Percentiles rank a stretch among this genome's conserved stretches.
Conservation (phyloP, 345 rosid genomes). For the Populus pruinosa region DNA sequence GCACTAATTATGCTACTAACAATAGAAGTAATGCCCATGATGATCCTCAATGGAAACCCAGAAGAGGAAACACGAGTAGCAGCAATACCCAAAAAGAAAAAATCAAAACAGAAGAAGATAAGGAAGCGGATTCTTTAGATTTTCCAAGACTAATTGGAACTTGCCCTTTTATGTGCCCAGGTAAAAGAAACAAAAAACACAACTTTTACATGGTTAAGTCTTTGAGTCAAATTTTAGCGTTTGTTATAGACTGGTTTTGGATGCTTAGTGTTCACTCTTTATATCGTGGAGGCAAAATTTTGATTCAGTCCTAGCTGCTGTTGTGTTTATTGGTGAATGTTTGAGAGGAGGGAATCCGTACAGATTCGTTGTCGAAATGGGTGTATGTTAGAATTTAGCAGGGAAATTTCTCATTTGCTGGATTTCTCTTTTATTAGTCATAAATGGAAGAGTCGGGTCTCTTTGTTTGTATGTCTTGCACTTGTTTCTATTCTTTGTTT, state of each 20-base stretch:
- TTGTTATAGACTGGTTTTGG: too few species aligned
- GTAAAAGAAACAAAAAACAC: constrained; percentile 23
- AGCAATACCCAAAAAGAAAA: neutral
- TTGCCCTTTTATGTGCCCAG: constrained; percentile 89
- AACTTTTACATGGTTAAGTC: neutral
- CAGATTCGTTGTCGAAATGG: too few species aligned
- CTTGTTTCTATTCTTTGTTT: neutral
- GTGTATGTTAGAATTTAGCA: too few species aligned
- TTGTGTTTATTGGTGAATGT: too few species aligned
- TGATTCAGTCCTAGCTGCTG: too few species aligned
- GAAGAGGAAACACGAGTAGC: neutral
- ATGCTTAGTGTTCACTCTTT: too few species aligned
- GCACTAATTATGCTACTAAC: neutral
- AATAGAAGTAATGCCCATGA: neutral
- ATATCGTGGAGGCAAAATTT: too few species aligned
- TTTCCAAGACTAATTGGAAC: constrained; percentile 49
- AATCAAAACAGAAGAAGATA: neutral
- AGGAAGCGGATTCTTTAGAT: constrained; percentile 1
- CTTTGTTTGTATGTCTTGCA: neutral
- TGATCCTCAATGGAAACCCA: neutral
- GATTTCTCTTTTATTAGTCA: too few species aligned
- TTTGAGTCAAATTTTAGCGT: neutral
- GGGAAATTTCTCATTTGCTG: too few species aligned
- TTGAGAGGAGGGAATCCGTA: too few species aligned
- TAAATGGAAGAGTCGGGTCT: too few species aligned